Evolutionary conservation across 2,329 filamentous ascomycete species (phyloP).

Genomic region (Talaromyces atroroseus): DNA sequence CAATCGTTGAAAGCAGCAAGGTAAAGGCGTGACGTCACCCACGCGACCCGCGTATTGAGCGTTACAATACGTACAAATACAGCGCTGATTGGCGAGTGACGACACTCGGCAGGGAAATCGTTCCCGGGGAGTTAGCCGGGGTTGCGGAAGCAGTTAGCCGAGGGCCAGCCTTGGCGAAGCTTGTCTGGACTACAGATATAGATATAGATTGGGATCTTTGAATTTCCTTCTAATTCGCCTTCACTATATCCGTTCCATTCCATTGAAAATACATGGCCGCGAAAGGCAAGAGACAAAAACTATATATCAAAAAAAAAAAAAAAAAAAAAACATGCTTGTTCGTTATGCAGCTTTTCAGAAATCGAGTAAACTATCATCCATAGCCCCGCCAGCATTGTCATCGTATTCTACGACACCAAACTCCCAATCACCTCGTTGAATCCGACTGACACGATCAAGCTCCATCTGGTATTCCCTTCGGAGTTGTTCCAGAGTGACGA

Average conservation of each 20-base stretch:
- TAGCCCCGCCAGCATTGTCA: conserved; percentile 22
- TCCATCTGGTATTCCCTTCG: conserved; percentile 85
- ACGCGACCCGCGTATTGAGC: too few relatives aligned
- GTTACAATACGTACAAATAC: neutral
- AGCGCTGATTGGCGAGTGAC: neutral
- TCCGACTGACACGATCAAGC: conserved; percentile 78
- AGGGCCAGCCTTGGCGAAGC: conserved; percentile 6
- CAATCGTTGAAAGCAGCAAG: too few relatives aligned
- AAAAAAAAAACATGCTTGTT: neutral
- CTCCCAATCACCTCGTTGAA: conserved; percentile 84
- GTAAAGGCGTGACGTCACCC: too few relatives aligned
- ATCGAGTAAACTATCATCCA: conserved; percentile 10
- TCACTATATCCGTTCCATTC: neutral
- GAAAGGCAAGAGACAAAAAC: neutral
- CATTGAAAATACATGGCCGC: neutral
- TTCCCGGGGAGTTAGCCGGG: neutral
- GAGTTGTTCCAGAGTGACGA: conserved; percentile 80
- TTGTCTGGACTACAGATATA: neutral
- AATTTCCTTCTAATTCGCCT: neutral
- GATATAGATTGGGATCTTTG: too few relatives aligned
- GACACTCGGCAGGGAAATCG: too few relatives aligned
- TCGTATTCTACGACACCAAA: conserved; percentile 47
- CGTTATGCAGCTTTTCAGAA: conserved; percentile 3
- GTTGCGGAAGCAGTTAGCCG: neutral
- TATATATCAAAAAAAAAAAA: neutral